These are phyloP conservation scores for Backusella luteola DNA, from an alignment of 192 early-diverging fungal species.

Conservation along the genomic window DNA sequence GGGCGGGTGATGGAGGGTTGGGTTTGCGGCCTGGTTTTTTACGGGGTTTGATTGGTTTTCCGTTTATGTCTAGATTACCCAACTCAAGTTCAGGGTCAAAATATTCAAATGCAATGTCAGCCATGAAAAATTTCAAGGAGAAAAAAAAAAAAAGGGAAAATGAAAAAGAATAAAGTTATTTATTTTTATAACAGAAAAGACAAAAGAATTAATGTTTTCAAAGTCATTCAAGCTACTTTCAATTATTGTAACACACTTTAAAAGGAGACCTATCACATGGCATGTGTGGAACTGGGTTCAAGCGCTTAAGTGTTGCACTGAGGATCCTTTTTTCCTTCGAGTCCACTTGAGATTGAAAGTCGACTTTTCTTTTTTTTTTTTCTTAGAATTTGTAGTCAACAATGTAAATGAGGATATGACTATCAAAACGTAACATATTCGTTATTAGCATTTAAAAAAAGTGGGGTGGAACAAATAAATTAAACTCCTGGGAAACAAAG, in stretches of 20 bases:
- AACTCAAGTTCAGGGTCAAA: conserved; percentile 23
- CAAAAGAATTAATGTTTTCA: neutral
- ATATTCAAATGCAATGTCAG: conserved; percentile 32
- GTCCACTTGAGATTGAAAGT: neutral
- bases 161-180: neutral
- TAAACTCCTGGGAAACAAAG: neutral
- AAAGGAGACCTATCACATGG: conserved; percentile 9
- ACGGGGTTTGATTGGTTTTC: conserved; percentile 7
- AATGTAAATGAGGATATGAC: neutral
- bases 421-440: conserved; percentile 3
- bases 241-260: neutral
- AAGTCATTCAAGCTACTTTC: neutral
- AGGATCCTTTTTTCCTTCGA: neutral
- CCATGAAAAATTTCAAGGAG: conserved; percentile 9
- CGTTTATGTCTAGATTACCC: conserved; percentile 22
- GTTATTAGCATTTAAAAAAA: neutral
- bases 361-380: neutral
- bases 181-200: neutral
- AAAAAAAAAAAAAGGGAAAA: conserved; percentile 8
- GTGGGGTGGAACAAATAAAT: neutral
- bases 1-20: conserved; percentile 55
- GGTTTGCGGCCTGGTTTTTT: conserved; percentile 60
- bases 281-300: neutral
- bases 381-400: neutral
- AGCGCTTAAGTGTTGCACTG: neutral